Evolutionary conservation across 257 asterid species (phyloP), one percentile per base, ranked within the genome.

Genomic region (Ocimum tenuiflorum): DNA sequence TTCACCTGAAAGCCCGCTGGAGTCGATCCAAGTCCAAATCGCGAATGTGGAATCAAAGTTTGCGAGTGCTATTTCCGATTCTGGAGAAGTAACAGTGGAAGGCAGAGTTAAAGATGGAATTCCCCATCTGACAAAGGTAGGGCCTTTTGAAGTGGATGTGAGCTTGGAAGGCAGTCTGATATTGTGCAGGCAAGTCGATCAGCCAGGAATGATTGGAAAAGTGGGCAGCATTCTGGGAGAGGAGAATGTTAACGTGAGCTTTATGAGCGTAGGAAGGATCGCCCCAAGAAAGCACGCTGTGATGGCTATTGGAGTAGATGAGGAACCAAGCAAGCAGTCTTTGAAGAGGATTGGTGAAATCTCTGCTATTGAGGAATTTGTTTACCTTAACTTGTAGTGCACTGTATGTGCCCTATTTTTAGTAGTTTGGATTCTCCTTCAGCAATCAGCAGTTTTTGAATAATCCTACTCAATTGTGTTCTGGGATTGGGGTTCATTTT

Each of bases 301-400:
- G 36, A 89, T 92, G 98, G 96, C 98, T 0, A 92, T 92, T 12
- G 97, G 98, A 48, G 94, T 92, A 3, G 98, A 92, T 23, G 98
- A 89, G 75, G 91, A 81, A 60, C 98, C 96, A 7, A 87, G 87
- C 82, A 82, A 83, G 76, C 75, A 87, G 68, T 36, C 96, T 0
- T 61, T 89, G 84, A 82, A 80, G 85, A 84, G 80, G 86, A 89
- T 92, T 12, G 97, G 98, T 43, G 98, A 92, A 41, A 73, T 92
- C 62, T 69, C 89, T 13, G 91, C 96, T 1, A 47, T 92, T 38
- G 95, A 92, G 74, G 98, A 92, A 56, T 84, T 89, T 63, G 97
- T 89, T 54, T 89, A 75, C 78, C 94, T 92, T 6, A 81, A 86
- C 60, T 65, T 92, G 42, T 91, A 88, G 72, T 27, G 31, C 31